These are phyloP conservation scores for Xylariaceae sp. DNA, from an alignment of 2,329 filamentous ascomycete species.

Conservation along the genomic window DNA sequence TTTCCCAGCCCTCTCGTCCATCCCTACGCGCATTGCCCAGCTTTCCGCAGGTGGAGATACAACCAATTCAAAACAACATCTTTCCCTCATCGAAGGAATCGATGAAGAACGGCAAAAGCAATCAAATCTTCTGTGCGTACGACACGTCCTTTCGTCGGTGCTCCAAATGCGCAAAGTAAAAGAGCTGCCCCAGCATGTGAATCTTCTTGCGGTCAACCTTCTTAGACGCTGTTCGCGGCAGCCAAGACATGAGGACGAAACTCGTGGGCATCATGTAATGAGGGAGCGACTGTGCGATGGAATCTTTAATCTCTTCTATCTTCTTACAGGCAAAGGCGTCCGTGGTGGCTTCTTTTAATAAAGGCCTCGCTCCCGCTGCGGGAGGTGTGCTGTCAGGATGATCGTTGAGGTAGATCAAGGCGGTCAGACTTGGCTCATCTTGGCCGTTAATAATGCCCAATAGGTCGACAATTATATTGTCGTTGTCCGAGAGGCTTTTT, in stretches of 20 bases:
- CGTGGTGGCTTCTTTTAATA: conserved; percentile 14
- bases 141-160: conserved; percentile 15
- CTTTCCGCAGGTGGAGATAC: too few species aligned
- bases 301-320: conserved; percentile 13
- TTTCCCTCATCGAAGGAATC: not conserved
- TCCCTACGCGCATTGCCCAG: too few species aligned
- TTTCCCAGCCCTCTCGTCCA: too few species aligned
- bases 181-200: conserved; percentile 19
- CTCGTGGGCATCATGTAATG: conserved; percentile 21
- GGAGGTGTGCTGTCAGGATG: conserved; percentile 15
- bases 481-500: conserved; percentile 19
- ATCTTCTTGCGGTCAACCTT: conserved; percentile 22
- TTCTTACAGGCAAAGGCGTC: conserved; percentile 13
- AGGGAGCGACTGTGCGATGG: conserved; percentile 17
- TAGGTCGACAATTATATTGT: conserved; percentile 19
- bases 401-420: conserved; percentile 19
- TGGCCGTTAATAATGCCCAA: conserved; percentile 18
- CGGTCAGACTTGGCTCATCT: conserved; percentile 20
- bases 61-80: too few species aligned
- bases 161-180: conserved; percentile 16
- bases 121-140: conserved; percentile 15
- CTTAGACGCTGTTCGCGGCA: conserved; percentile 17
- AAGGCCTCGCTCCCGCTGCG: conserved; percentile 3
- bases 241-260: conserved; percentile 22
- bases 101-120: not conserved